phyloP scores from a whole-genome alignment of 768 basidiomycete genomes.

The Lactarius hatsudake region DNA sequence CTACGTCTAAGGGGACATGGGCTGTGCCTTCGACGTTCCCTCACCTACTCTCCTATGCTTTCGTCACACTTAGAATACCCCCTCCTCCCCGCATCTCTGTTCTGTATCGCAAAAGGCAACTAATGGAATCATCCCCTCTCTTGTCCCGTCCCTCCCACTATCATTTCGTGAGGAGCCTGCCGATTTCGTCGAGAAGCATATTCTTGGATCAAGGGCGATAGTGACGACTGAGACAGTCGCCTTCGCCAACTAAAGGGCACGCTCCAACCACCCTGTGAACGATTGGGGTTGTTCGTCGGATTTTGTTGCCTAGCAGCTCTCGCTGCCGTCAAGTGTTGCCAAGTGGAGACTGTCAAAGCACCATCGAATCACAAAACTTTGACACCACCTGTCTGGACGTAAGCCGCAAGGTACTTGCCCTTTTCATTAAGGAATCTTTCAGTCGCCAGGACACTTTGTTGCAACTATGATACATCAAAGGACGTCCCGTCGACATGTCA shows the following conservation, averaged over 20 bases:
- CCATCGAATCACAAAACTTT: no score
- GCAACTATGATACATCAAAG: not conserved
- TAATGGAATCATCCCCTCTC: not conserved
- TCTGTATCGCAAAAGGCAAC: not conserved
- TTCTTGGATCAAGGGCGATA: not conserved
- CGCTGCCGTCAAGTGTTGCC: not conserved
- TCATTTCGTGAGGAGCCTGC: not conserved
- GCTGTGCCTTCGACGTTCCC: not conserved
- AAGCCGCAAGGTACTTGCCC: not conserved
- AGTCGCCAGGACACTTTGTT: not conserved
- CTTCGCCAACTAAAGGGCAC: not conserved
- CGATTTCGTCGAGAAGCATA: not conserved
- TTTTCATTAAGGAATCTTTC: not conserved
- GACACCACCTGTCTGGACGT: not conserved
- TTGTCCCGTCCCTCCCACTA: not conserved
- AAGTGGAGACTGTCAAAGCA: not conserved
- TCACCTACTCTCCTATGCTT: not conserved
- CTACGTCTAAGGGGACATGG: constrained; percentile 2
- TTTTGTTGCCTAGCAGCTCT: not conserved
- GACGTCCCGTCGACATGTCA: not conserved
- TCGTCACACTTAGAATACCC: not conserved
- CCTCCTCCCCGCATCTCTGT: constrained; percentile 9
- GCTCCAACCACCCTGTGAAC: not conserved
- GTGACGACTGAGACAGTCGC: not conserved
- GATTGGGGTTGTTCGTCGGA: not conserved